Evolutionary conservation across 1,284 basidiomycete genomes (phyloP).

Genomic region (Cystobasidium slooffiae): DNA sequence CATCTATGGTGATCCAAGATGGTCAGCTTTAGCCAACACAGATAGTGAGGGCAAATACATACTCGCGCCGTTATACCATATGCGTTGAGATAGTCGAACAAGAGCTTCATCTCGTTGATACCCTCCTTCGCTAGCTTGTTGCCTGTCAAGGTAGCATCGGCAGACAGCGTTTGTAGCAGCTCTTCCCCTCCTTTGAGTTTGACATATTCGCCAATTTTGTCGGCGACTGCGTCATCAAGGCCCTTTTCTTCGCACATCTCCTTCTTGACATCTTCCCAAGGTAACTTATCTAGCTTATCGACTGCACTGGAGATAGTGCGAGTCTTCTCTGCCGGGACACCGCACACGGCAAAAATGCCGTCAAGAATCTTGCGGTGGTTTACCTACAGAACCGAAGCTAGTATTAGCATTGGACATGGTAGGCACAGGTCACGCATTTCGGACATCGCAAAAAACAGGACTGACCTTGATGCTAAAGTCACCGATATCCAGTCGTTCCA

Average conservation of each 20-base stretch:
- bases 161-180: slow-evolving; percentile 74
- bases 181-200: slow-evolving; percentile 86
- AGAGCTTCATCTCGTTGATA: slow-evolving; percentile 82
- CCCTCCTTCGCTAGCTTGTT: slow-evolving; percentile 82
- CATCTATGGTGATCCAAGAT: slow-evolving; percentile 62
- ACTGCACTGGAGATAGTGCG: slow-evolving; percentile 95
- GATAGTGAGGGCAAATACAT: slow-evolving; percentile 42
- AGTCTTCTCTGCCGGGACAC: slow-evolving; percentile 89
- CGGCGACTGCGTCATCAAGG: slow-evolving; percentile 78
- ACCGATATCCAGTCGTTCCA: slow-evolving; percentile 82
- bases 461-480: slow-evolving; percentile 90
- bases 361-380: slow-evolving; percentile 98
- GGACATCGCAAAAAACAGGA: slow-evolving; percentile 3
- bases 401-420: neutral
- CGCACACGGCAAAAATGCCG: slow-evolving; percentile 95
- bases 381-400: slow-evolving; percentile 62
- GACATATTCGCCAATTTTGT: slow-evolving; percentile 96
- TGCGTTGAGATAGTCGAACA: slow-evolving; percentile 82
- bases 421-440: neutral
- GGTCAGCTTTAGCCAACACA: neutral
- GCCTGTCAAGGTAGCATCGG: slow-evolving; percentile 69
- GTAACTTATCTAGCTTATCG: slow-evolving; percentile 96
- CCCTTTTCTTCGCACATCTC: slow-evolving; percentile 98
- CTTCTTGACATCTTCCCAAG: slow-evolving; percentile 90
- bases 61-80: slow-evolving; percentile 82